Evolutionary conservation across 192 early-diverging fungal species (phyloP), one percentile per base, ranked within the genome.

Genomic region (Linnemannia schmuckeri): DNA sequence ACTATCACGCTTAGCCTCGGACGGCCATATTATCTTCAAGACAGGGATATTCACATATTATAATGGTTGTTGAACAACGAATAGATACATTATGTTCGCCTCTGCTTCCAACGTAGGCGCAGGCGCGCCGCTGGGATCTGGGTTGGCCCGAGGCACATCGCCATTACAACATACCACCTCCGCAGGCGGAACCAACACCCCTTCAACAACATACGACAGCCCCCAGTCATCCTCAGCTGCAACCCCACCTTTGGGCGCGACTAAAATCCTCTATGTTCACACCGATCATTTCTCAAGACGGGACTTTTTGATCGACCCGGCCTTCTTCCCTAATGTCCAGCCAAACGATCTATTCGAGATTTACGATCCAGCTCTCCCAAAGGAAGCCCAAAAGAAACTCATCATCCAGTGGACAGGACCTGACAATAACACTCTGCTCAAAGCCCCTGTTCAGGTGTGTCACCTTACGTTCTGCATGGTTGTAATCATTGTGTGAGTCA

Each of bases 301-400:
- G 38, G 95, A 97, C 38, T 84, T 95, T 66, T 85, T 96, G 7
- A 83, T 97, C 30, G 95, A 96, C 77, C 94, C 95, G 1, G 92
- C 95, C 69, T 80, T 77, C 38, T 94, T 97, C 75, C 91, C 93
- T 6, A 90, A 82, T 22, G 80, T 93, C n/a, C 76, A 84, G 54
- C 82, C 89, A 24, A 94, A 94, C 40, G 94, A 96, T 79, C 78
- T 96, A 30, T 88, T 97, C 35, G 92, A 93, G 74, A 90, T 96
- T 47, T 90, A 89, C 70, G 90, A 89, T 54, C 85, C 90, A 7
- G 76, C 76, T 18, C 69, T 88, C 52, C 70, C 85, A 22, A 54
- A 49, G 0, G 82, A 83, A 33, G 49, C 76, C 6, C 52, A 83
- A 18, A 82, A 90, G 55, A 88, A 77, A 41, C 83, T 94, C 40